phyloP scores from a whole-genome alignment of 257 asterid genomes.

The Buddleja alternifolia region DNA sequence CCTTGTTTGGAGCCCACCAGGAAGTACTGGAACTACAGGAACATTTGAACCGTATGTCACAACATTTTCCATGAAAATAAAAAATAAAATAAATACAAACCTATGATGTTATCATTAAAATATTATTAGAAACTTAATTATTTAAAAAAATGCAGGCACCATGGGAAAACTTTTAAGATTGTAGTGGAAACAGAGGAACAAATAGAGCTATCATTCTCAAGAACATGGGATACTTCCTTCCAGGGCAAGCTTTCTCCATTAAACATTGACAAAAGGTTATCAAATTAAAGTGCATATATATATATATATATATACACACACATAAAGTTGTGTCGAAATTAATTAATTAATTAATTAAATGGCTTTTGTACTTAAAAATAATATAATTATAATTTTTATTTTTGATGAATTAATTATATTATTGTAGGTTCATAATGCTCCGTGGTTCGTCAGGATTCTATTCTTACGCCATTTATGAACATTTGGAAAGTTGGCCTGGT shows the following conservation, averaged over 20 bases:
- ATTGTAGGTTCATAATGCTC: slow-evolving; percentile 66
- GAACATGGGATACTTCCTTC: slow-evolving; percentile 48
- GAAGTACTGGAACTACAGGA: slow-evolving; percentile 62
- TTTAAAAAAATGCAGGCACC: slow-evolving; percentile 45
- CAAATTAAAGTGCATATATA: too few species aligned
- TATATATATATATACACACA: too few species aligned
- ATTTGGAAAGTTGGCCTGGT: slow-evolving; percentile 77
- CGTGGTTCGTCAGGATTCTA: slow-evolving; percentile 76
- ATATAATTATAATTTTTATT: background rate
- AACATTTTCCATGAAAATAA: background rate
- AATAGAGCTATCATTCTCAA: slow-evolving; percentile 56
- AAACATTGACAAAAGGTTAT: slow-evolving; percentile 76
- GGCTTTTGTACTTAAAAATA: too few species aligned
- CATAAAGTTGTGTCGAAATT: too few species aligned
- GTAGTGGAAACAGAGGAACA: slow-evolving; percentile 54
- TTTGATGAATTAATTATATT: too few species aligned
- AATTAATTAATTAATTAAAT: too few species aligned
- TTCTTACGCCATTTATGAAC: slow-evolving; percentile 78
- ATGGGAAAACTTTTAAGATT: slow-evolving; percentile 48
- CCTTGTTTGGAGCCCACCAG: slow-evolving; percentile 77
- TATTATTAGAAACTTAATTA: too few species aligned
- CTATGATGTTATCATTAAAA: too few species aligned
- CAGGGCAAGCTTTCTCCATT: slow-evolving; percentile 46
- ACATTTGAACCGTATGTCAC: slow-evolving; percentile 57
- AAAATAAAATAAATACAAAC: background rate